Evolutionary conservation across 768 basidiomycete genomes (phyloP).

Genomic region (Coprinopsis sp.): DNA sequence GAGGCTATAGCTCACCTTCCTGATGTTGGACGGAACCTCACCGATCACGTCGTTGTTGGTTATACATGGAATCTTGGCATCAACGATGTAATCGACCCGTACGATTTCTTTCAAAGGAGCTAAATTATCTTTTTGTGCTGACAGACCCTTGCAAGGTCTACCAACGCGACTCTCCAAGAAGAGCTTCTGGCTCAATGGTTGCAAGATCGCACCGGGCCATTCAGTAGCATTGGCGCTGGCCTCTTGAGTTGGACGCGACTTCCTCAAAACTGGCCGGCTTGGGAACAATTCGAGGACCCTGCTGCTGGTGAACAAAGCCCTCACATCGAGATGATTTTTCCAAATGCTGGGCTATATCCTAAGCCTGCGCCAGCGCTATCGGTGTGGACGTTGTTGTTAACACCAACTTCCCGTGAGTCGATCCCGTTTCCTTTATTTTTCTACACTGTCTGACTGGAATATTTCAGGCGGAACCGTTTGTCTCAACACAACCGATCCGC

Average conservation of each 20-base stretch:
- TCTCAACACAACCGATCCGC: conserved; percentile 6
- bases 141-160: not conserved
- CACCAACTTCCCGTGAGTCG: conserved; percentile 11
- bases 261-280: conserved; percentile 15
- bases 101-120: conserved; percentile 6
- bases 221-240: conserved; percentile 18
- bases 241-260: conserved; percentile 26
- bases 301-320: conserved; percentile 24
- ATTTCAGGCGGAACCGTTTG: conserved; percentile 11
- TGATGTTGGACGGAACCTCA: conserved; percentile 19
- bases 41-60: conserved; percentile 17
- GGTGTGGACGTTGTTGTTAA: conserved; percentile 6
- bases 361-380: not conserved
- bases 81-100: conserved; percentile 9
- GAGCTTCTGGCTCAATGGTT: conserved; percentile 9
- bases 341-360: conserved; percentile 5
- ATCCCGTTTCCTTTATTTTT: not conserved
- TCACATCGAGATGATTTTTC: conserved; percentile 27
- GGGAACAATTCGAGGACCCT: conserved; percentile 19
- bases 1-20: conserved; percentile 14
- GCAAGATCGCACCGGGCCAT: conserved; percentile 14
- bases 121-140: too few species aligned
- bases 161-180: not conserved
- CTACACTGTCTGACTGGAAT: not conserved
- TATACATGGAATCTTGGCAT: conserved; percentile 11